These are phyloP conservation scores for Wallacemonas sp. DNA, from an alignment of 208 protist species.

Conservation along the genomic window DNA sequence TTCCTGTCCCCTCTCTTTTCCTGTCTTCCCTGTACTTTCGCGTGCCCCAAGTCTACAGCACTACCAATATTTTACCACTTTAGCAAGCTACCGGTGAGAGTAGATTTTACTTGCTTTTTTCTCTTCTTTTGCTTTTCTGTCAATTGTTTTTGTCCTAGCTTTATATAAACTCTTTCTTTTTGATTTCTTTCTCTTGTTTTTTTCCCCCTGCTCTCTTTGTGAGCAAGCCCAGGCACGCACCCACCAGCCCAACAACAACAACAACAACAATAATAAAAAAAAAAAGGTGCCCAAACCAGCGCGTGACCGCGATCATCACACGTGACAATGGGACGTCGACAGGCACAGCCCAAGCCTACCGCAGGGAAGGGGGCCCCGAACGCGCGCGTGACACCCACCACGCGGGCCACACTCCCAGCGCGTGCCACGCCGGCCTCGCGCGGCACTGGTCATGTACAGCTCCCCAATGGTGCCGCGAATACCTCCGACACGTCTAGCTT, in stretches of 20 bases:
- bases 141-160: too few relatives aligned
- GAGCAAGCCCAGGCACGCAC: background rate
- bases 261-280: background rate
- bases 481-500: background rate
- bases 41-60: too few relatives aligned
- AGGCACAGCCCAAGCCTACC: constrained; percentile 8
- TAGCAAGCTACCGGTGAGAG: background rate
- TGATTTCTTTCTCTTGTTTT: background rate
- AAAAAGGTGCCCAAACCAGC: background rate
- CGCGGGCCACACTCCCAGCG: background rate
- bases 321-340: constrained; percentile 39
- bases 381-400: background rate
- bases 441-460: background rate
- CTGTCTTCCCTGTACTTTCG: too few relatives aligned
- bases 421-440: too few relatives aligned
- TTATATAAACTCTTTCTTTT: too few relatives aligned
- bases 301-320: background rate
- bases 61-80: background rate
- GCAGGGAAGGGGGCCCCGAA: background rate
- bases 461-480: background rate
- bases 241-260: too few relatives aligned
- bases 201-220: background rate
- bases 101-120: constrained; percentile 4
- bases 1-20: too few relatives aligned
- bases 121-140: background rate